Conservation (phyloP, 148 eudicot genomes). For the Agrostemma githago region DNA sequence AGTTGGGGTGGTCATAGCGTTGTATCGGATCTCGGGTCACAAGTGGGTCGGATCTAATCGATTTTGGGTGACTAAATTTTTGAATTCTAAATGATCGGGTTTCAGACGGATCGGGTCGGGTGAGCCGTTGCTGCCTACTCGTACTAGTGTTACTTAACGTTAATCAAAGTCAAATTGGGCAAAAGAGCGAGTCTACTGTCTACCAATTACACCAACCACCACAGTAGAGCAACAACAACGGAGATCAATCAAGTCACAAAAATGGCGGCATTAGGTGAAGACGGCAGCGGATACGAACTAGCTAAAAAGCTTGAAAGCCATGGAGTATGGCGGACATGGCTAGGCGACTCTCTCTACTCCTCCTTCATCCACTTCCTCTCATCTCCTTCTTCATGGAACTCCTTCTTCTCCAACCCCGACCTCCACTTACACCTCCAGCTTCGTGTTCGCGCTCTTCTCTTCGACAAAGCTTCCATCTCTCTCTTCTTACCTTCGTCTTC, state of each 20-base stretch:
- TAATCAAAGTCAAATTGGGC: too few species aligned
- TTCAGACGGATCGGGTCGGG: background rate
- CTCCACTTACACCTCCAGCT: constrained; percentile 68
- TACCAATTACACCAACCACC: background rate
- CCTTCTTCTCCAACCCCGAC: constrained; percentile 63
- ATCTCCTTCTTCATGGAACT: constrained; percentile 64
- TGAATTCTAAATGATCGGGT: too few species aligned
- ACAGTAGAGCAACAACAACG: background rate
- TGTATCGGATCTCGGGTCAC: too few species aligned
- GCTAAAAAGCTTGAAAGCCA: constrained; percentile 65
- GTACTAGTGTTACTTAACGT: too few species aligned
- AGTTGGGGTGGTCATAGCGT: too few species aligned
- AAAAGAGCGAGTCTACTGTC: too few species aligned
- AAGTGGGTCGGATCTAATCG: too few species aligned
- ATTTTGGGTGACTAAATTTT: too few species aligned
- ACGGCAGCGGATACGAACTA: constrained; percentile 77
- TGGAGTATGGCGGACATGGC: constrained; percentile 88
- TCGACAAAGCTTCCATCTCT: constrained; percentile 74
- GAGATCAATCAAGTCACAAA: background rate
- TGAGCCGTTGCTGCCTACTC: too few species aligned
- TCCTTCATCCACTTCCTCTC: constrained; percentile 53
- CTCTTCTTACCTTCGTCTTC: constrained; percentile 27
- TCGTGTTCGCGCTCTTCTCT: constrained; percentile 88
- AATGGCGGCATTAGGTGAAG: constrained; percentile 66
- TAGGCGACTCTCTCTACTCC: constrained; percentile 72